phyloP scores from a whole-genome alignment of 768 basidiomycete genomes.

The Steccherinum ochraceum region DNA sequence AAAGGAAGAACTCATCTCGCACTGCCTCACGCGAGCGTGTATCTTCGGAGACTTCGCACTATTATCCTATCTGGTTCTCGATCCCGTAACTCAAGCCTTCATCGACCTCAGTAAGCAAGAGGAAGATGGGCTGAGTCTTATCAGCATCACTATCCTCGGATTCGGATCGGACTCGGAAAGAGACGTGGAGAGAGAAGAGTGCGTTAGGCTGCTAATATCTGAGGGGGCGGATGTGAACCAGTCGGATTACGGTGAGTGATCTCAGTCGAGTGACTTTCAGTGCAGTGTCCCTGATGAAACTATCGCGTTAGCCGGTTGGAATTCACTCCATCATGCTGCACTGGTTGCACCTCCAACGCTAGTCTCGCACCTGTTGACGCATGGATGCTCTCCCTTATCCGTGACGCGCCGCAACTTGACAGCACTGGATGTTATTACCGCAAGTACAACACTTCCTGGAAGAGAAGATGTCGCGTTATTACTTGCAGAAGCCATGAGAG shows the following conservation, averaged over 20 bases:
- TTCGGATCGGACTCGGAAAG: conserved; percentile 78
- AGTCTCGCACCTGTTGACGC: conserved; percentile 87
- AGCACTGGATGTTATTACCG: conserved; percentile 85
- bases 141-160: conserved; percentile 74
- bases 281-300: conserved; percentile 1
- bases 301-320: conserved; percentile 75
- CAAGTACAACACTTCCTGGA: conserved; percentile 73
- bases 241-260: conserved; percentile 57
- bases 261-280: neutral
- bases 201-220: conserved; percentile 69
- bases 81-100: conserved; percentile 57
- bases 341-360: conserved; percentile 85
- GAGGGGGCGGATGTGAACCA: conserved; percentile 65
- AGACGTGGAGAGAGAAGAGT: conserved; percentile 88
- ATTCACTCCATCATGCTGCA: conserved; percentile 88
- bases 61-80: conserved; percentile 65
- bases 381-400: conserved; percentile 80
- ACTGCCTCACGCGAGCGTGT: conserved; percentile 71
- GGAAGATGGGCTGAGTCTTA: conserved; percentile 79
- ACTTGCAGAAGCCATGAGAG: conserved; percentile 83
- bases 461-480: conserved; percentile 83
- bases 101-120: conserved; percentile 69
- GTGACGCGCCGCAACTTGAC: conserved; percentile 75
- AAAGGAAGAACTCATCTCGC: conserved; percentile 62
- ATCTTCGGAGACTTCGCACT: conserved; percentile 71